Percentiles rank a stretch among this genome's conserved stretches.
Evolutionary conservation across 2,329 filamentous ascomycete genomes (phyloP).

Genomic region (Fusarium circinatum): DNA sequence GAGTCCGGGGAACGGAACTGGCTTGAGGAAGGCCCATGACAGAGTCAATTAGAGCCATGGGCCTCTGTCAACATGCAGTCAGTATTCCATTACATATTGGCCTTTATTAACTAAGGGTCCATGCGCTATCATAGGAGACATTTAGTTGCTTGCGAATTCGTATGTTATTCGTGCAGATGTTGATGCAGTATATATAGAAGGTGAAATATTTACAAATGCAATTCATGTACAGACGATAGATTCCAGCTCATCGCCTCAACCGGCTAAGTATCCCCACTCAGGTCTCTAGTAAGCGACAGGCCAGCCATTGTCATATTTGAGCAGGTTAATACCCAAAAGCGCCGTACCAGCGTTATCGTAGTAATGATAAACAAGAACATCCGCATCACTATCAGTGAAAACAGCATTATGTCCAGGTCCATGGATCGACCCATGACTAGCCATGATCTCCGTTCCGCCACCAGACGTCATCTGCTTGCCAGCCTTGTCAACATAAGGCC

Average conservation of each 20-base stretch:
- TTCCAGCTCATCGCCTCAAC: neutral
- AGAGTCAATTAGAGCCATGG: neutral
- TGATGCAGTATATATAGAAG: neutral
- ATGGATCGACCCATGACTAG: constrained; percentile 44
- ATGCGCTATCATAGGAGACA: rapidly evolving
- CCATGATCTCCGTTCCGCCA: constrained; percentile 46
- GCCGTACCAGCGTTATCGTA: constrained; percentile 41
- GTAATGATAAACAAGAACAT: constrained; percentile 48
- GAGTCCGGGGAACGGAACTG: neutral
- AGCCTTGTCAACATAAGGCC: constrained; percentile 43
- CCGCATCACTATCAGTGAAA: constrained; percentile 46
- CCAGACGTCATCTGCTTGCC: constrained; percentile 43
- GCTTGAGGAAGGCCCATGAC: too few relatives aligned
- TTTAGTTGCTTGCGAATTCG: neutral
- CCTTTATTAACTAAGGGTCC: rapidly evolving
- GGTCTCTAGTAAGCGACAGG: constrained; percentile 44
- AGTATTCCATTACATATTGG: rapidly evolving
- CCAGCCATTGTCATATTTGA: constrained; percentile 45
- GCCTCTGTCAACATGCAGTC: too few relatives aligned
- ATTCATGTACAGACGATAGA: constrained; percentile 7
- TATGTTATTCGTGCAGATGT: neutral
- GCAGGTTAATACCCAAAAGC: constrained; percentile 46
- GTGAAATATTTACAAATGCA: constrained; percentile 10
- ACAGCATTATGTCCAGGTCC: constrained; percentile 48
- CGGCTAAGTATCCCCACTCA: rapidly evolving